Evolutionary conservation across 208 protist genomes (phyloP).

Genomic region (Entamoeba moshkovskii): DNA sequence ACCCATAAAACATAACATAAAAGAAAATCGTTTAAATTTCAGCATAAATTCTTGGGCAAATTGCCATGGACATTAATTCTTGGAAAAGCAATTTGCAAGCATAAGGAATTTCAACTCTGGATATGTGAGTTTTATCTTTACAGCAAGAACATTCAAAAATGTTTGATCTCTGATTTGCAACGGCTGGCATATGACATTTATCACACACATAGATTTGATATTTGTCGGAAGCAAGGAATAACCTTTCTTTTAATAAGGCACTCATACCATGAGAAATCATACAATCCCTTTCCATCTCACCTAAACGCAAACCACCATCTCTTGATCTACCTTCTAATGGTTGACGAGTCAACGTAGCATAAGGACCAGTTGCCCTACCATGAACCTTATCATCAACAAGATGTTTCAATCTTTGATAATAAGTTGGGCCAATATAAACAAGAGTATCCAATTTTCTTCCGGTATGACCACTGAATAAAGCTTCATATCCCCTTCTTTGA

Average conservation of each 20-base stretch:
- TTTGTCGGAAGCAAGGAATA: conserved; percentile 84
- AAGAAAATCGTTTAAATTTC: background rate
- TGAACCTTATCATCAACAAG: conserved; percentile 99
- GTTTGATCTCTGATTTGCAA: conserved; percentile 53
- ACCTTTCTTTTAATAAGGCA: conserved; percentile 80
- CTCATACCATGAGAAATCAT: conserved; percentile 81
- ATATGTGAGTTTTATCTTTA: background rate
- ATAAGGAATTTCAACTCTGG: conserved; percentile 73
- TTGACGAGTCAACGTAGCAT: conserved; percentile 86
- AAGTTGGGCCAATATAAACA: conserved; percentile 98
- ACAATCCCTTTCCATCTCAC: conserved; percentile 99
- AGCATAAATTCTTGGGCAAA: conserved; percentile 61
- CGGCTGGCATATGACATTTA: conserved; percentile 59
- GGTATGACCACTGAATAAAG: conserved; percentile 77
- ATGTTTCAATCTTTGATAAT: conserved; percentile 99
- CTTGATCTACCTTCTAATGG: conserved; percentile 86
- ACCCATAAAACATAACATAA: background rate
- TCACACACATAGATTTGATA: conserved; percentile 80
- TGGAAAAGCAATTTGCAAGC: conserved; percentile 85
- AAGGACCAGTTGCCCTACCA: conserved; percentile 71
- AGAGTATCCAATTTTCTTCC: conserved; percentile 84
- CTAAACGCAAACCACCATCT: conserved; percentile 92
- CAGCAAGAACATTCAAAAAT: background rate
- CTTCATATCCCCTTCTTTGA: conserved; percentile 94
- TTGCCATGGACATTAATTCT: conserved; percentile 79